Evolutionary conservation across 495 filamentous ascomycete species (phyloP).

Genomic region (Daldinia grandis): DNA sequence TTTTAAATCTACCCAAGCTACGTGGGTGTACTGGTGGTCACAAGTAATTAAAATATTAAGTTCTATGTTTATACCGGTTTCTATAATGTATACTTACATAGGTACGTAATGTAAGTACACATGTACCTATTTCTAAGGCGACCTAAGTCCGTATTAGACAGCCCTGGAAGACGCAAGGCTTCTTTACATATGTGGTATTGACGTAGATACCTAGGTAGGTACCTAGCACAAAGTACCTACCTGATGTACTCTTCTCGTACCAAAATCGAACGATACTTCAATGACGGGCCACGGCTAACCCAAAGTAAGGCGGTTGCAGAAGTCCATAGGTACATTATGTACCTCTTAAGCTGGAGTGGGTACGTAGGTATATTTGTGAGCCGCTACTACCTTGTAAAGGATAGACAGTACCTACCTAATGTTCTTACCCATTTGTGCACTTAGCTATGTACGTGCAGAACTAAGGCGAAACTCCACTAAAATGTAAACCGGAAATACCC

Average conservation of each 20-base stretch:
- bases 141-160: too few species aligned
- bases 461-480: neutral
- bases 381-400: neutral
- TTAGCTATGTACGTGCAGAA: neutral
- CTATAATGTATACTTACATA: too few species aligned
- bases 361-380: neutral
- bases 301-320: neutral
- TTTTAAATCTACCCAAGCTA: neutral
- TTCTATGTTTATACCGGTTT: too few species aligned
- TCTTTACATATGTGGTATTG: too few species aligned
- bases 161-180: too few species aligned
- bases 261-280: slow-evolving; percentile 1
- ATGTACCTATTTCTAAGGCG: neutral
- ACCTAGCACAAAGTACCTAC: too few species aligned
- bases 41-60: neutral
- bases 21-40: neutral
- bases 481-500: slow-evolving; percentile 16
- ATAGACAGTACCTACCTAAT: neutral
- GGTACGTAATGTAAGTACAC: too few species aligned
- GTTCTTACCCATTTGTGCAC: neutral
- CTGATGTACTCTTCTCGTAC: too few species aligned
- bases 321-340: too few species aligned
- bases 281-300: neutral
- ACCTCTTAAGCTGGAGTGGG: neutral
- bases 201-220: too few species aligned